Conservation (phyloP, 345 rosid species). For the Fremontodendron californicum region DNA sequence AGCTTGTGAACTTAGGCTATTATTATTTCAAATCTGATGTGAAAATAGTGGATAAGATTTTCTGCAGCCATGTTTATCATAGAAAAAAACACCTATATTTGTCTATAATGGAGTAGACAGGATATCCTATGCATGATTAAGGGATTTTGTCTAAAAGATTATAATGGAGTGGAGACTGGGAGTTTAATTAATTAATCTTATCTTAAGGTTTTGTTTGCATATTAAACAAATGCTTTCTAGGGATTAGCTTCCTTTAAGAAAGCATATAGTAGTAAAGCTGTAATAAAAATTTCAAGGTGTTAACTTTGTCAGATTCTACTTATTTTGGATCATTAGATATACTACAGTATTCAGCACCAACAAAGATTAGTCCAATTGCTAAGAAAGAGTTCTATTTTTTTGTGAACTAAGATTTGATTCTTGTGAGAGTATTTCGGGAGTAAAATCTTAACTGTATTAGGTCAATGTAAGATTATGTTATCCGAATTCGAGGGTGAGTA, state of each 20-base stretch:
- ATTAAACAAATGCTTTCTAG: conserved; percentile 22
- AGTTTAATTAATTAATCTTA: conserved; percentile 8
- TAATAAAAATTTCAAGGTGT: conserved; percentile 4
- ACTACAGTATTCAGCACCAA: neutral
- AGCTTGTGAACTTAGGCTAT: conserved; percentile 7
- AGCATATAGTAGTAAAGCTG: conserved; percentile 25
- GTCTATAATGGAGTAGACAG: conserved; percentile 16
- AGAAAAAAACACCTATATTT: neutral
- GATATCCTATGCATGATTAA: conserved; percentile 7
- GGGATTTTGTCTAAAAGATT: neutral
- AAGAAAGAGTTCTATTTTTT: no score
- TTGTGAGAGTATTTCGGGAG: no score
- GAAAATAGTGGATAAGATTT: conserved; percentile 21
- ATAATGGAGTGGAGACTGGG: neutral
- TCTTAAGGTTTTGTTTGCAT: conserved; percentile 14
- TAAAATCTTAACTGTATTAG: no score
- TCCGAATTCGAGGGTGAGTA: no score
- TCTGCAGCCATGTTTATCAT: conserved; percentile 8
- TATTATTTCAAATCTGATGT: neutral
- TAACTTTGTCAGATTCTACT: conserved; percentile 24
- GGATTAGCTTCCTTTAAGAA: conserved; percentile 36
- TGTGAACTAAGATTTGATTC: no score
- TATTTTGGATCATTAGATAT: no score
- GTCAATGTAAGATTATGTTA: no score
- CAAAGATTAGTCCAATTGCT: no score